Evolutionary conservation across 2,329 filamentous ascomycete species (phyloP).

Genomic region (Sporothrix mexicana): DNA sequence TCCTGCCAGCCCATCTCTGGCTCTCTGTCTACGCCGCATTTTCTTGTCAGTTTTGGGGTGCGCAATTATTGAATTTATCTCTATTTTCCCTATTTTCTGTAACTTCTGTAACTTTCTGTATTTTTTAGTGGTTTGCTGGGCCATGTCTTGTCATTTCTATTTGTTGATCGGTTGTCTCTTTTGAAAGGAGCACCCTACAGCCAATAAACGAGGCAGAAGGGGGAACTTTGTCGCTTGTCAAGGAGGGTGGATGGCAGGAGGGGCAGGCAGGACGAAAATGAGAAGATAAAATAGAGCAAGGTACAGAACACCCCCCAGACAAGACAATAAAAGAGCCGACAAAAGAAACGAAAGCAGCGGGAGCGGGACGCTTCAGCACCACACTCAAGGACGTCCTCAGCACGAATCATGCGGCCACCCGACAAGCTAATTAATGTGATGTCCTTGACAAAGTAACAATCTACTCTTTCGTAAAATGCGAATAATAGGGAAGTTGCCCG

Average conservation of each 20-base stretch:
- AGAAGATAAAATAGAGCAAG: background rate
- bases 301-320: background rate
- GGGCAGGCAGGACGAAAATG: conserved; percentile 12
- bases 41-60: background rate
- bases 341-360: background rate
- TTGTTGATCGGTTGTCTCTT: background rate
- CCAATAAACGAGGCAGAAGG: background rate
- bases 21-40: background rate
- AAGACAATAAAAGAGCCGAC: background rate
- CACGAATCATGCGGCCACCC: conserved; percentile 27
- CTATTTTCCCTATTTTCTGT: no score
- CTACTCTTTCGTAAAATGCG: background rate
- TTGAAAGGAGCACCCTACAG: background rate
- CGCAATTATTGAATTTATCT: conserved; percentile 3
- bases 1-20: background rate
- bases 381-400: background rate
- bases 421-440: background rate
- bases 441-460: background rate
- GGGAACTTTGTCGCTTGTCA: background rate
- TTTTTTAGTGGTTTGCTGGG: background rate
- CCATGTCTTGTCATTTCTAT: background rate
- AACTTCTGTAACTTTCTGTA: no score
- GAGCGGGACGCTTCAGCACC: background rate
- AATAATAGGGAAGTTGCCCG: background rate
- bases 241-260: conserved; percentile 15